phyloP scores from a whole-genome alignment of 805 yeast species.

The Wickerhamomyces bovis region DNA sequence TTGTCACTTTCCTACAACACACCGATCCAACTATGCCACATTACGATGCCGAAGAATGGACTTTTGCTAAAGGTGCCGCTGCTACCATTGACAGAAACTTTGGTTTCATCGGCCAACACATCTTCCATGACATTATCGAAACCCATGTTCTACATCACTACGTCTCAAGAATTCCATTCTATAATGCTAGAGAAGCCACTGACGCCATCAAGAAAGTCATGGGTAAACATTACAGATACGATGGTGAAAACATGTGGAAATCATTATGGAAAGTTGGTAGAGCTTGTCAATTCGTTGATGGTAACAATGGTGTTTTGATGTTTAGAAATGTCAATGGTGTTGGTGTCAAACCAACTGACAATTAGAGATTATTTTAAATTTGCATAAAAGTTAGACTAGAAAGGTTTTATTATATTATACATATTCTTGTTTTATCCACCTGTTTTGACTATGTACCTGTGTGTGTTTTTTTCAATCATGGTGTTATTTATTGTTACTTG shows the following conservation, averaged over 20 bases:
- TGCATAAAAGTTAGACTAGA: background rate
- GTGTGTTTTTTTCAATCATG: background rate
- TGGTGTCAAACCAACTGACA: constrained; percentile 30
- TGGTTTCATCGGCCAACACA: constrained; percentile 57
- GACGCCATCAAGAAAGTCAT: constrained; percentile 75
- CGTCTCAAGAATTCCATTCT: constrained; percentile 79
- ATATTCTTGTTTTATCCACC: background rate
- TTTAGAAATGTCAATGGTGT: constrained; percentile 51
- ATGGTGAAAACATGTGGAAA: constrained; percentile 54
- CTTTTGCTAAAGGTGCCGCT: constrained; percentile 62
- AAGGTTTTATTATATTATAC: background rate
- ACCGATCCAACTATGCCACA: constrained; percentile 57
- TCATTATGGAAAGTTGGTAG: constrained; percentile 54
- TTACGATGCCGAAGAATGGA: constrained; percentile 51
- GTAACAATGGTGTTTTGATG: constrained; percentile 60
- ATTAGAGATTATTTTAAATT: background rate
- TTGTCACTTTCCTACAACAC: constrained; percentile 58
- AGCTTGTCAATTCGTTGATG: constrained; percentile 67
- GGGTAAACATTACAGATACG: constrained; percentile 71
- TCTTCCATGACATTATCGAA: constrained; percentile 87
- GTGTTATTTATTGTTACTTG: background rate
- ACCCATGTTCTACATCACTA: constrained; percentile 88
- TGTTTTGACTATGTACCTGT: background rate
- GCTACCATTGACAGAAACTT: constrained; percentile 58
- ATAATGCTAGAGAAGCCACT: constrained; percentile 74